Evolutionary conservation across 2,329 filamentous ascomycete species (phyloP).

Genomic region (Colletotrichum tofieldiae): DNA sequence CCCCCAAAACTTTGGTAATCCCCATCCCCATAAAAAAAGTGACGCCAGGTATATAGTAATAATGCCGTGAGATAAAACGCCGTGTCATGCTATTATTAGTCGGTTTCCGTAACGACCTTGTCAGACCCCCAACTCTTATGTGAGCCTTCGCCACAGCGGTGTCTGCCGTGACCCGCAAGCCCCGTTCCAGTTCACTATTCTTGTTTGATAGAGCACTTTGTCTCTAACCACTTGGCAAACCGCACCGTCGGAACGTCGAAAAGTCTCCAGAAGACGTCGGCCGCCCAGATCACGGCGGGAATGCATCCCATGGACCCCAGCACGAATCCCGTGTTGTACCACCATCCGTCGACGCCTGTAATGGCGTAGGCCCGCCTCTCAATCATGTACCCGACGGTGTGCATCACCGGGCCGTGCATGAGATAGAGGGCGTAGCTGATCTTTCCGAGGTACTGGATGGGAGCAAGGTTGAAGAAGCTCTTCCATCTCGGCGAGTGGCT

Average conservation of each 20-base stretch:
- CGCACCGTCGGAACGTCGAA: slow-evolving; percentile 71
- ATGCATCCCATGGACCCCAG: slow-evolving; percentile 65
- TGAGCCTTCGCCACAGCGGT: slow-evolving; percentile 13
- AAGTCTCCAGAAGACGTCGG: slow-evolving; percentile 70
- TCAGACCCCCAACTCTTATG: slow-evolving; percentile 13
- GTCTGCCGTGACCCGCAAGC: slow-evolving; percentile 20
- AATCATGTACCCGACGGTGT: slow-evolving; percentile 67
- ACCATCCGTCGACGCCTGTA: slow-evolving; percentile 62
- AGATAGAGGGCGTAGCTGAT: slow-evolving; percentile 75
- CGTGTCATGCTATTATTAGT: slow-evolving; percentile 42
- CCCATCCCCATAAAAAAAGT: slow-evolving; percentile 7
- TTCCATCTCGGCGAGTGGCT: slow-evolving; percentile 64
- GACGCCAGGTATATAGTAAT: slow-evolving; percentile 43
- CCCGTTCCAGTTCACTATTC: neutral
- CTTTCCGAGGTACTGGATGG: slow-evolving; percentile 72
- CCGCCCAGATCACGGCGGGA: slow-evolving; percentile 67
- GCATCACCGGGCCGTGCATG: slow-evolving; percentile 71
- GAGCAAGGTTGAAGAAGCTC: slow-evolving; percentile 63
- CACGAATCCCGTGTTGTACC: slow-evolving; percentile 63
- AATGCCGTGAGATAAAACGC: slow-evolving; percentile 39
- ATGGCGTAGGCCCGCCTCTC: slow-evolving; percentile 64
- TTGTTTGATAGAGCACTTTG: slow-evolving; percentile 54
- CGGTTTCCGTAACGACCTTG: slow-evolving; percentile 32
- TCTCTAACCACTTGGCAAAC: slow-evolving; percentile 71
- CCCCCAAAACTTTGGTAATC: slow-evolving; percentile 9